Conservation (phyloP, 2,329 filamentous ascomycete genomes). For the Colletotrichum sp. region DNA sequence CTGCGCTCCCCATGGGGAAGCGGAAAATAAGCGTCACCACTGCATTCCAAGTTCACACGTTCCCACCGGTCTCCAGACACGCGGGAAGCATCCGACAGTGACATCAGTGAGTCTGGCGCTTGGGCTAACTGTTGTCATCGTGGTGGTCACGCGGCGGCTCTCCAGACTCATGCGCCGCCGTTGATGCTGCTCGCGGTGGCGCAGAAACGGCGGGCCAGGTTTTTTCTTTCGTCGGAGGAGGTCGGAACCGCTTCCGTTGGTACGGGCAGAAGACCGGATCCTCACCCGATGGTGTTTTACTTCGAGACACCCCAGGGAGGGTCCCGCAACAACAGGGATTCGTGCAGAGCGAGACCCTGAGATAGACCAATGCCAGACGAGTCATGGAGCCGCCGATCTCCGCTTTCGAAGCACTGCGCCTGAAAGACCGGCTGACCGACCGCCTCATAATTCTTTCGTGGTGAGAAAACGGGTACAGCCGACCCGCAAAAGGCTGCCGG, state of each 20-base stretch:
- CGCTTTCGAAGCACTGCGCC: not conserved
- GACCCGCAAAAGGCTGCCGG: not conserved
- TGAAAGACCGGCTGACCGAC: not conserved
- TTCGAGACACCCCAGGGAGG: not conserved
- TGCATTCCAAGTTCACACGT: not conserved
- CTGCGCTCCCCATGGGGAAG: constrained; percentile 3
- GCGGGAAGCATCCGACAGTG: not conserved
- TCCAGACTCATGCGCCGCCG: not conserved
- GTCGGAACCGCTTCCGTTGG: not conserved
- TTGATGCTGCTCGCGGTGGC: not conserved
- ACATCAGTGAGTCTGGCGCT: not conserved
- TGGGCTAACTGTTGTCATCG: not conserved
- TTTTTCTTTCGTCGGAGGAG: not conserved
- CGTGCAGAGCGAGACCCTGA: not conserved
- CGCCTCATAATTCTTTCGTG: not conserved
- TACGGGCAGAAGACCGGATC: not conserved
- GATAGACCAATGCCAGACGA: constrained; percentile 4
- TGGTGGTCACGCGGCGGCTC: not conserved
- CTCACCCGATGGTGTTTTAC: constrained; percentile 7
- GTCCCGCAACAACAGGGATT: constrained; percentile 1
- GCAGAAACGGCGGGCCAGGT: not conserved
- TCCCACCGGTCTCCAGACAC: not conserved
- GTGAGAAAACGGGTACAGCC: not conserved
- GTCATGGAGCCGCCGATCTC: constrained; percentile 3
- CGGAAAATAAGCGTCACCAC: not conserved